Evolutionary conservation across 2,329 filamentous ascomycete species (phyloP).

Genomic region (Aspergillus ruber): DNA sequence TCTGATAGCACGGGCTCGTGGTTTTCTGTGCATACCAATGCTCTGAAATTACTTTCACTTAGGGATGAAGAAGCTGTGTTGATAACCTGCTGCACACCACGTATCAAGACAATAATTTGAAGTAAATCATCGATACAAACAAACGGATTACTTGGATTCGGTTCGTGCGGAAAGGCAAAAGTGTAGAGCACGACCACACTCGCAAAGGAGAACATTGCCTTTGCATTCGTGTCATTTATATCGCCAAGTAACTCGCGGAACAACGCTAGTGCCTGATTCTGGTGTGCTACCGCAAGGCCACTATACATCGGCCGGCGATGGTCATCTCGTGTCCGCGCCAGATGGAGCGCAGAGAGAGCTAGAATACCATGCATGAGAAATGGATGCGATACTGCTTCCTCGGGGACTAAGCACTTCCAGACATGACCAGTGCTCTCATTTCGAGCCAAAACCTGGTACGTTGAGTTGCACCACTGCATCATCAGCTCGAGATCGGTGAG

Average conservation of each 20-base stretch:
- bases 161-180: conserved; percentile 28
- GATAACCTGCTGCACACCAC: conserved; percentile 31
- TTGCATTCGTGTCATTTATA: conserved; percentile 31
- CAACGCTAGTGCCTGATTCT: conserved; percentile 26
- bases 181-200: conserved; percentile 33
- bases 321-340: conserved; percentile 24
- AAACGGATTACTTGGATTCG: conserved; percentile 20
- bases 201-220: conserved; percentile 36
- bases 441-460: conserved; percentile 24
- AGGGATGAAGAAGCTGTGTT: conserved; percentile 19
- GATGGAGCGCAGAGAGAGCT: conserved; percentile 28
- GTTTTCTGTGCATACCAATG: conserved; percentile 21
- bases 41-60: conserved; percentile 17
- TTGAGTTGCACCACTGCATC: conserved; percentile 33
- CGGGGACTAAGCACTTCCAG: conserved; percentile 26
- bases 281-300: conserved; percentile 29
- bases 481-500: conserved; percentile 41
- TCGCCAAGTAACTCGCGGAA: conserved; percentile 29
- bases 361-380: conserved; percentile 34
- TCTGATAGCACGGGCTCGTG: conserved; percentile 14
- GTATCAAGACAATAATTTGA: conserved; percentile 27
- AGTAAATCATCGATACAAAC: conserved; percentile 26
- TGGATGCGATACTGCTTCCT: conserved; percentile 27
- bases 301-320: conserved; percentile 23
- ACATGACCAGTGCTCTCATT: conserved; percentile 25